Conservation (phyloP, 129 eudicot species). For the Daucus carota region DNA sequence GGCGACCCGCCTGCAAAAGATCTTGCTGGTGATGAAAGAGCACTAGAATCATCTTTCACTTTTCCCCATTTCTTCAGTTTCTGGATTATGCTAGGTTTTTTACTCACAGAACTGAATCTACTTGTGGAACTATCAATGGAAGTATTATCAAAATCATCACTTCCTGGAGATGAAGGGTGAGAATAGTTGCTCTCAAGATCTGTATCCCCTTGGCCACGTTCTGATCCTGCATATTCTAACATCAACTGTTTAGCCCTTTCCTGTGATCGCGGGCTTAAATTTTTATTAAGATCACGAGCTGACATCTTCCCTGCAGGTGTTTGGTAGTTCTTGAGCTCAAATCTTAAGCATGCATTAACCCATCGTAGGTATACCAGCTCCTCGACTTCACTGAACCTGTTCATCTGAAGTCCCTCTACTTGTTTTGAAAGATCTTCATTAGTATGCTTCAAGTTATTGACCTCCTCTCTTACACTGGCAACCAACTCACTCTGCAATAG, state of each 20-base stretch:
- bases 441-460: slow-evolving; percentile 51
- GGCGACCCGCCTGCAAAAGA: slow-evolving; percentile 72
- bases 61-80: slow-evolving; percentile 93
- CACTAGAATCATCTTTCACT: slow-evolving; percentile 74
- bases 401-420: slow-evolving; percentile 98
- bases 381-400: slow-evolving; percentile 96
- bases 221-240: slow-evolving; percentile 93
- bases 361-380: slow-evolving; percentile 98
- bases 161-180: slow-evolving; percentile 85
- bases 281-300: slow-evolving; percentile 88
- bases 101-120: slow-evolving; percentile 68
- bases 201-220: slow-evolving; percentile 97
- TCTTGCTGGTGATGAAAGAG: slow-evolving; percentile 74
- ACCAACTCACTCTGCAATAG: slow-evolving; percentile 76
- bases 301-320: slow-evolving; percentile 77
- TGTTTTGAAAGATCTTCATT: slow-evolving; percentile 88
- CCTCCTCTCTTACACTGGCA: slow-evolving; percentile 78
- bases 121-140: slow-evolving; percentile 83
- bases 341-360: slow-evolving; percentile 94
- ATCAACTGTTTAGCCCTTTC: slow-evolving; percentile 83
- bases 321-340: slow-evolving; percentile 77
- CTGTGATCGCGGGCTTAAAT: slow-evolving; percentile 84
- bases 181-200: slow-evolving; percentile 96
- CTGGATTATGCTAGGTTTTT: slow-evolving; percentile 66
- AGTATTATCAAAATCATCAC: slow-evolving; percentile 82